These are phyloP conservation scores for Metschnikowia kunwiensis DNA, from an alignment of 805 yeast species.

Conservation along the genomic window DNA sequence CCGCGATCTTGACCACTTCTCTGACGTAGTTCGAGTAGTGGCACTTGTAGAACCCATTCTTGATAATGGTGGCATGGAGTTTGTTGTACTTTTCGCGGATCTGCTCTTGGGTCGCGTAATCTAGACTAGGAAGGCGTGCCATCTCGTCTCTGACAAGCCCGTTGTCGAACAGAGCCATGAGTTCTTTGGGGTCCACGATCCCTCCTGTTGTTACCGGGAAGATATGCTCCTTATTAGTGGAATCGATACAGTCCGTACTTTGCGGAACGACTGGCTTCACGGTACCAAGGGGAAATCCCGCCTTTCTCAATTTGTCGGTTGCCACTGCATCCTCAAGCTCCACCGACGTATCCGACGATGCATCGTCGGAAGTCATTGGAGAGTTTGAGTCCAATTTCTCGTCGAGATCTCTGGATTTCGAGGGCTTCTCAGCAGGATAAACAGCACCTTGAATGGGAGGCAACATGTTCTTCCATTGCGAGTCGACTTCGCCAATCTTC, in stretches of 20 bases:
- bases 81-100: constrained; percentile 57
- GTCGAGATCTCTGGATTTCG: not conserved
- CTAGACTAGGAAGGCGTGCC: constrained; percentile 58
- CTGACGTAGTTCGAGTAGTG: constrained; percentile 69
- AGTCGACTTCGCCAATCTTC: constrained; percentile 62
- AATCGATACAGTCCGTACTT: constrained; percentile 36
- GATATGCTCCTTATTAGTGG: constrained; percentile 30
- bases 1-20: constrained; percentile 58
- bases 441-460: constrained; percentile 89
- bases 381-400: constrained; percentile 10
- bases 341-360: constrained; percentile 13
- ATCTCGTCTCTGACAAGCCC: constrained; percentile 54
- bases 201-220: constrained; percentile 29
- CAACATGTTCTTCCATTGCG: constrained; percentile 66
- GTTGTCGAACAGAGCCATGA: constrained; percentile 59
- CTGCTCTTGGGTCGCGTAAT: constrained; percentile 58
- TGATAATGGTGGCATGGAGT: constrained; percentile 53
- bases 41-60: constrained; percentile 67
- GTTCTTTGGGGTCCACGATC: constrained; percentile 54
- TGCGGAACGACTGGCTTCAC: constrained; percentile 55
- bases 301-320: not conserved
- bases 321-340: constrained; percentile 14
- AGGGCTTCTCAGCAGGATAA: constrained; percentile 14
- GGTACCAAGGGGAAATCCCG: constrained; percentile 41
- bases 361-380: constrained; percentile 8